Evolutionary conservation across 176 grass and related monocot species (phyloP), one percentile per base, ranked within the genome.

Genomic region (Carex scoparia): DNA sequence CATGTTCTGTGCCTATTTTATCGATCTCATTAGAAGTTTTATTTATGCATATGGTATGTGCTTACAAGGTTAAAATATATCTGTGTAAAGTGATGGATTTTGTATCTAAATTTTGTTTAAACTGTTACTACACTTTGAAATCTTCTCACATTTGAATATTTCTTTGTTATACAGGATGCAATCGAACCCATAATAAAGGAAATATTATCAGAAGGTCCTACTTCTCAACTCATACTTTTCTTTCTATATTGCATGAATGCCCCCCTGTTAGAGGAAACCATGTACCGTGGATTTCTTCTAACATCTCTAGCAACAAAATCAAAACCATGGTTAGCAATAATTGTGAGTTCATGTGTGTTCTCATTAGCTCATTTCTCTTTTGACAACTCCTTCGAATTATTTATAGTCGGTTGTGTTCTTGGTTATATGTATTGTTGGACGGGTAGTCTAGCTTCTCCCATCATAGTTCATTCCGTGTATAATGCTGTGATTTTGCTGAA

Each of bases 261-360:
- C 76, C 91, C 95, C 1, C 35, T 94, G 71, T 83, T 91, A n/a
- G 95, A 98, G 88, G 95, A 98, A 91, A 94, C 88, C 46, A 88
- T 98, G 56, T 98, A 98, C 68, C 93, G 95, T 5, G 91, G 95
- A 74, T 98, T 93, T 79, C 95, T 98, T 85, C 64, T 98, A 49
- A 90, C 91, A 46, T 65, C 89, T 59, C 85, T 98, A 10, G 86
- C 84, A 10, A 89, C 89, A 28, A 93, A 85, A 54, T 87, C 90
- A 87, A 93, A 90, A 85, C 83, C 86, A 88, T 61, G 46, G 37
- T 46, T 89, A 15, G 93, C 95, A 37, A 84, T 93, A 40, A 16
- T 94, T 49, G 4, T 93, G 46, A 98, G 95, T 88, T 94, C 95
- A 58, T 57, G 87, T 42, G 80, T 91, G 78, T 98, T 98, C 88